phyloP scores from a whole-genome alignment of 257 asterid species.

The Avicennia marina region DNA sequence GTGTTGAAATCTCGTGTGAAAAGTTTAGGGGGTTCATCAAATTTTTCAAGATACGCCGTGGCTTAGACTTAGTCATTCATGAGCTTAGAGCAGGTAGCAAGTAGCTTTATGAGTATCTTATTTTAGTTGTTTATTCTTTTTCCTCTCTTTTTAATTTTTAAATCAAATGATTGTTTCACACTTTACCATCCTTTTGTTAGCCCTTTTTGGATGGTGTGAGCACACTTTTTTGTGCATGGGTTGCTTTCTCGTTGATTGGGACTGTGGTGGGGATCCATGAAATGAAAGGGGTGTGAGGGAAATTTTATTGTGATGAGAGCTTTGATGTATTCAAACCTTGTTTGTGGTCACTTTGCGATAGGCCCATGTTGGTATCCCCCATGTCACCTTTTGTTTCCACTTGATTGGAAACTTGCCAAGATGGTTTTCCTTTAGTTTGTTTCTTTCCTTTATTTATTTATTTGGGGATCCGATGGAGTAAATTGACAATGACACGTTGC shows the following conservation, averaged over 20 bases:
- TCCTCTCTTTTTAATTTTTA: not conserved
- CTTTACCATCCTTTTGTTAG: not conserved
- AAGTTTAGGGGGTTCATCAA: not conserved
- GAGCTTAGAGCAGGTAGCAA: too few species aligned
- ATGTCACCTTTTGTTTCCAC: too few species aligned
- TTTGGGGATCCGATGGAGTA: too few species aligned
- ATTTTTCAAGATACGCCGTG: not conserved
- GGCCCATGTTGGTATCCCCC: constrained; percentile 5
- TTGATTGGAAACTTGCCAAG: too few species aligned
- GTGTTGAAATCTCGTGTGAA: constrained; percentile 17
- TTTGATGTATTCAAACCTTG: constrained; percentile 20
- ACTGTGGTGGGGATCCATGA: constrained; percentile 33
- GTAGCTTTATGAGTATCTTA: constrained; percentile 16
- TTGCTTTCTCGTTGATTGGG: constrained; percentile 25
- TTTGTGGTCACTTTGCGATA: constrained; percentile 26
- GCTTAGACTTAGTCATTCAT: constrained; percentile 8
- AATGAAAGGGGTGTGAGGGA: constrained; percentile 13
- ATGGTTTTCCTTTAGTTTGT: too few species aligned
- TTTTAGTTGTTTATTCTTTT: constrained; percentile 4
- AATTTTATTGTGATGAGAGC: constrained; percentile 16
- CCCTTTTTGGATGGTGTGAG: constrained; percentile 25
- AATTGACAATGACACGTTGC: too few species aligned
- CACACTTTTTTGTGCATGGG: constrained; percentile 17
- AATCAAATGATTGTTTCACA: constrained; percentile 8
- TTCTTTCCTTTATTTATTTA: too few species aligned